Evolutionary conservation across 805 yeast genomes (phyloP).

Genomic region (Saccharomycopsis malanga): DNA sequence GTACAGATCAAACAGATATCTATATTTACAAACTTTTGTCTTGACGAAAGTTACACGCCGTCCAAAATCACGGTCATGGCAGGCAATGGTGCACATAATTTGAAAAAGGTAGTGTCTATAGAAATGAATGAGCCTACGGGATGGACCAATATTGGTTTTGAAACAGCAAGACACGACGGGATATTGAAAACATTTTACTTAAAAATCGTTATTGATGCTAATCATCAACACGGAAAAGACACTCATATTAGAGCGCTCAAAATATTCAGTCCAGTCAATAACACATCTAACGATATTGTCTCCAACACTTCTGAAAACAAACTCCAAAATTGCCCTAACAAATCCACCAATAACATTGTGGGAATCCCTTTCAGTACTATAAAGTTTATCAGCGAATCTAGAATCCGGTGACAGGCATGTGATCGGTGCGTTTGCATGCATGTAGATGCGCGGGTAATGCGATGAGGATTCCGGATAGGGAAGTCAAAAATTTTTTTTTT

Average conservation of each 20-base stretch:
- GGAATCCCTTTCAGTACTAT: conserved; percentile 14
- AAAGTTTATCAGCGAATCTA: conserved; percentile 17
- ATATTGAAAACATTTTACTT: conserved; percentile 61
- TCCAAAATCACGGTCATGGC: conserved; percentile 54
- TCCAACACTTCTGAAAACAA: background rate
- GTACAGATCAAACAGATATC: conserved; percentile 65
- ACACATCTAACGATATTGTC: background rate
- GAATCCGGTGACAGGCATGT: conserved; percentile 10
- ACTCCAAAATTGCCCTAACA: background rate
- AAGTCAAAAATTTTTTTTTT: too few relatives aligned
- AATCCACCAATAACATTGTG: background rate
- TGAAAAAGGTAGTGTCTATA: conserved; percentile 56
- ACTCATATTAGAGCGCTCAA: conserved; percentile 77
- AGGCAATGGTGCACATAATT: conserved; percentile 75
- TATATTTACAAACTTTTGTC: conserved; percentile 57
- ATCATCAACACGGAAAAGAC: conserved; percentile 95
- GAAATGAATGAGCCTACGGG: conserved; percentile 64
- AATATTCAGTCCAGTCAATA: conserved; percentile 29
- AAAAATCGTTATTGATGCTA: conserved; percentile 55
- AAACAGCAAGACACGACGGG: conserved; percentile 45
- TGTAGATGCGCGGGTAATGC: too few relatives aligned
- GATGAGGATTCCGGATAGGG: too few relatives aligned
- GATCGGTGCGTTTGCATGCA: too few relatives aligned
- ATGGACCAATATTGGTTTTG: conserved; percentile 64
- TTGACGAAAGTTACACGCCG: conserved; percentile 94